Conservation (phyloP, 257 asterid species). For the Solanum tarapatanum region DNA sequence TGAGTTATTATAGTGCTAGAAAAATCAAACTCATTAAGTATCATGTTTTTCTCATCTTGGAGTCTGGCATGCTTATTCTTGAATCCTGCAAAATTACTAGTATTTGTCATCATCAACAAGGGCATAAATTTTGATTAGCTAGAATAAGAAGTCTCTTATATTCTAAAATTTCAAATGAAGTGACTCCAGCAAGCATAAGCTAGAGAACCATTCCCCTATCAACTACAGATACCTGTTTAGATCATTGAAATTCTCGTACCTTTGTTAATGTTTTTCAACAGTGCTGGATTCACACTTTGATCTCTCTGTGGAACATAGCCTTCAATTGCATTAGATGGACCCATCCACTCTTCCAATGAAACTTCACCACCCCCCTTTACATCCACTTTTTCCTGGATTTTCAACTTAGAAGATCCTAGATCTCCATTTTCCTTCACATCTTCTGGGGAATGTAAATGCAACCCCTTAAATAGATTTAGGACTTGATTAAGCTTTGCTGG, state of each 20-base stretch:
- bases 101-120: conserved; percentile 9
- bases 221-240: not conserved
- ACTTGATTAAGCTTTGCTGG: conserved; percentile 43
- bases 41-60: conserved; percentile 13
- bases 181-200: not conserved
- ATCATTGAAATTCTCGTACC: conserved; percentile 15
- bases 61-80: conserved; percentile 18
- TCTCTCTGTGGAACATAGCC: conserved; percentile 80
- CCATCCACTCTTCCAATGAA: conserved; percentile 82
- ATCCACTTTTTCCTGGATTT: conserved; percentile 57
- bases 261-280: conserved; percentile 12
- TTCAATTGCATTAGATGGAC: conserved; percentile 86
- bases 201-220: not conserved
- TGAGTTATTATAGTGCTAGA: conserved; percentile 47
- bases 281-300: conserved; percentile 12
- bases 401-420: conserved; percentile 43
- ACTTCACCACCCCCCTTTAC: conserved; percentile 42
- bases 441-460: conserved; percentile 25
- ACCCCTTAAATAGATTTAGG: conserved; percentile 39
- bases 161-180: not conserved
- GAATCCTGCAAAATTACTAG: conserved; percentile 36
- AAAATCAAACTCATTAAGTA: conserved; percentile 40
- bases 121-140: conserved; percentile 1
- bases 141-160: not conserved
- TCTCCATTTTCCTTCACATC: conserved; percentile 40